Evolutionary conservation across 2,329 filamentous ascomycete species (phyloP).

Genomic region (Colletotrichum echinochloae): DNA sequence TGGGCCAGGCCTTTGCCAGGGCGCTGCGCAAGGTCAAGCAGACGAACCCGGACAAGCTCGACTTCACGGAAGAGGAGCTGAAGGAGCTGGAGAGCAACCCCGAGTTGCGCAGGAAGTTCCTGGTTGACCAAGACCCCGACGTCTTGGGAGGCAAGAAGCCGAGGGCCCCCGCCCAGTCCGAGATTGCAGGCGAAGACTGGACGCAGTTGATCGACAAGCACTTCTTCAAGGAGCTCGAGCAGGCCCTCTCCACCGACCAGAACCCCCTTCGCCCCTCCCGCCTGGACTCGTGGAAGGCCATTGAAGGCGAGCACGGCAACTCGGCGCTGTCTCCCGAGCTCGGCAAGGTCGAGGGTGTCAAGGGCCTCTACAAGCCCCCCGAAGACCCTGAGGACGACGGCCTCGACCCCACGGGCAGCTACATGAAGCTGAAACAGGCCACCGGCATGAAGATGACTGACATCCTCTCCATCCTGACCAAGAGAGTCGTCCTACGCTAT

Average conservation of each 20-base stretch:
- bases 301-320: slow-evolving; percentile 50
- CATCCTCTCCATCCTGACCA: slow-evolving; percentile 70
- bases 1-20: slow-evolving; percentile 55
- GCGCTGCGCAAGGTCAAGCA: slow-evolving; percentile 58
- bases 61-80: slow-evolving; percentile 68
- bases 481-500: slow-evolving; percentile 77
- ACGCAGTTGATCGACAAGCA: slow-evolving; percentile 43
- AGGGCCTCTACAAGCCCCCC: slow-evolving; percentile 61
- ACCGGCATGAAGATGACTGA: slow-evolving; percentile 66
- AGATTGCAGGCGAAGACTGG: slow-evolving; percentile 19
- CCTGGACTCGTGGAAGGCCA: slow-evolving; percentile 49
- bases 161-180: slow-evolving; percentile 10
- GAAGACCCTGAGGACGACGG: slow-evolving; percentile 63
- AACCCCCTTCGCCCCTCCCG: slow-evolving; percentile 48
- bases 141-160: slow-evolving; percentile 14
- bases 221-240: slow-evolving; percentile 44
- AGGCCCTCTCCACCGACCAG: slow-evolving; percentile 44
- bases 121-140: slow-evolving; percentile 46
- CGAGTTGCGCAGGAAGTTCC: slow-evolving; percentile 53
- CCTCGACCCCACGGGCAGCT: slow-evolving; percentile 63
- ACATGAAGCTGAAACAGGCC: slow-evolving; percentile 64
- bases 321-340: slow-evolving; percentile 62
- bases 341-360: slow-evolving; percentile 65
- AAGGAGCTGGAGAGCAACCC: slow-evolving; percentile 55
- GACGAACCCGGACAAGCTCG: slow-evolving; percentile 57